Base-by-base conservation (phyloP, 2,329 filamentous ascomycete species). In the Aspergillus novoparasiticus region DNA sequence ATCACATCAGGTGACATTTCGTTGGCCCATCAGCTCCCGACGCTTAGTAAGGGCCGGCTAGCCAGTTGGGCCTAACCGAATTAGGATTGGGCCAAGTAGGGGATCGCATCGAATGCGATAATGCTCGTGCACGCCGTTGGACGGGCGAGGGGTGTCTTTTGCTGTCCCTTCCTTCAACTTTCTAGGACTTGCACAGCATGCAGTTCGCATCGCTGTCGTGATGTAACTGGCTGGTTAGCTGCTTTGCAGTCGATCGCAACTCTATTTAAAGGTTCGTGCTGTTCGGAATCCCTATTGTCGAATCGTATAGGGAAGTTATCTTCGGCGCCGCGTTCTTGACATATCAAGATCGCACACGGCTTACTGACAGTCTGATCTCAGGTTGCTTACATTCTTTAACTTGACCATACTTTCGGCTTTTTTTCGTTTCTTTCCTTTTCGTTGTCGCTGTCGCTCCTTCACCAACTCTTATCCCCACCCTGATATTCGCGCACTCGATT, bases 1-100 rank as follows among this genome's bases (percentile, higher is more conserved):
- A 68, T 71, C 70, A 55, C 51, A 72, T 69, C 68, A 72, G 68
- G 67, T 71, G 68, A 71, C 66, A 65, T 69, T 55, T 61, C 68
- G 64, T 67, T 67, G 68, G 65, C 62, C 60, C 43, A 34, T 58
- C 62, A 54, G 64, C 56, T 63, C 51, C 56, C 53, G 53, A 58
- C 50, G 66, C 67, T 72, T 63, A 72, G 64, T 72, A 69, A 55
- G 32, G 19, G 62, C 32, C 58, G 9, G 28, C 19, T 59, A 57
- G 34, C 26, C 43, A 2, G 58, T 50, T 70, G 64, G 70, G 58
- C 68, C 69, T 48, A 72, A 63, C 59, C 43, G 28, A 23, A 34
- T 39, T 53, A 16, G 51, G 36, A 23, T 63, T 45, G 30, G 19
- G 14, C 59, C 57, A 23, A 51, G 54, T 64, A 59, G 16, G 28